Conservation (phyloP, 805 yeast genomes). For the Kluyveromyces lactis region DNA sequence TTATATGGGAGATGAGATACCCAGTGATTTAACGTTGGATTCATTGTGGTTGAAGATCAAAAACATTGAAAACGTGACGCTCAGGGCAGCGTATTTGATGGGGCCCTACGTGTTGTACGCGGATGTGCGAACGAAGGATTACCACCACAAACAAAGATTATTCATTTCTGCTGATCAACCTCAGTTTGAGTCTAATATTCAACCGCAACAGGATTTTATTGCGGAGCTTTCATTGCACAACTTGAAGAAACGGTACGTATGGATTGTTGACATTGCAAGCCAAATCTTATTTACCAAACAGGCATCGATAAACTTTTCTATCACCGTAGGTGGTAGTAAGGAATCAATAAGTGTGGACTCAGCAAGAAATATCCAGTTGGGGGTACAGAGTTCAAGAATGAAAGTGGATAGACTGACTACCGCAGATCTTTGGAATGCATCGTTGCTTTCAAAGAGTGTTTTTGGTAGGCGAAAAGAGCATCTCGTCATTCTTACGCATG, state of each 20-base stretch:
- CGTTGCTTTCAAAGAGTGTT: slow-evolving; percentile 23
- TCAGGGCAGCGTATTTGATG: slow-evolving; percentile 61
- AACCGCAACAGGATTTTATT: slow-evolving; percentile 56
- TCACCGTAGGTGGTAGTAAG: slow-evolving; percentile 40
- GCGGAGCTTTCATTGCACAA: slow-evolving; percentile 60
- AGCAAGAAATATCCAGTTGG: slow-evolving; percentile 23
- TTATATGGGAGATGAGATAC: slow-evolving; percentile 22
- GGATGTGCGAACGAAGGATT: slow-evolving; percentile 54
- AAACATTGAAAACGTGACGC: slow-evolving; percentile 42
- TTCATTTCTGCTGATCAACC: slow-evolving; percentile 77
- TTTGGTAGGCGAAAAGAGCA: slow-evolving; percentile 39
- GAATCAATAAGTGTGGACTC: slow-evolving; percentile 16
- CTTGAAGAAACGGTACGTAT: slow-evolving; percentile 45
- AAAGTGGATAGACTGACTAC: slow-evolving; percentile 48
- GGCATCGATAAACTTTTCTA: slow-evolving; percentile 54
- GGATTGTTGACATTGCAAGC: slow-evolving; percentile 66
- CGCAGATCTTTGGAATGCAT: slow-evolving; percentile 63
- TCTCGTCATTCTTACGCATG: slow-evolving; percentile 66
- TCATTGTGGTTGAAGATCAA: slow-evolving; percentile 49
- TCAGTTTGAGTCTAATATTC: slow-evolving; percentile 57
- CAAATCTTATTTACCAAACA: slow-evolving; percentile 62
- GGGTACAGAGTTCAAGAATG: slow-evolving; percentile 29
- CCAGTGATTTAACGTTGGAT: slow-evolving; percentile 19
- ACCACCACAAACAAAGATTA: slow-evolving; percentile 38
- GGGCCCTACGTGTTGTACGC: slow-evolving; percentile 74